Evolutionary conservation across 192 early-diverging fungal genomes (phyloP), one percentile per base, ranked within the genome.

Genomic region (Linnemannia schmuckeri): DNA sequence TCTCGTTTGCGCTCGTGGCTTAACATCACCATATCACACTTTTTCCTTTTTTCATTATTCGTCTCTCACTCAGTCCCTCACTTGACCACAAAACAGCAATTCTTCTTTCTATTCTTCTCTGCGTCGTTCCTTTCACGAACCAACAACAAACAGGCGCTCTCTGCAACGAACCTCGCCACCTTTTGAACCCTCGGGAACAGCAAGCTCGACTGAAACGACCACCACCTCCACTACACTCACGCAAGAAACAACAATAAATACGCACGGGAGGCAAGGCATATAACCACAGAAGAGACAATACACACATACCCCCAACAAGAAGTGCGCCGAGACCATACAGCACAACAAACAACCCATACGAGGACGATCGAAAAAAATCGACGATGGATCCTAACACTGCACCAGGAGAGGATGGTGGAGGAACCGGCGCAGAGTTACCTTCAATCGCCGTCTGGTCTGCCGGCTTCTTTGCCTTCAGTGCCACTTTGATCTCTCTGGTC

Each of bases 391-490:
- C 35, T 20, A 37, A n/a, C n/a, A 72, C 76, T 15, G 76, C 78
- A 24, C 78, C 78, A 35, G 76, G 49, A 33, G 74, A 57, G 40
- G 88, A 88, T 12, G 89, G 86, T 52, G 83, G 85, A 77, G 91
- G 91, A 9, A 87, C 91, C 27, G 91, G 91, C 10, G 90, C 83
- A 47, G 85, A 89, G 49, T 84, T 92, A 12, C 80, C 82, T 61
- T 80, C 87, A 37, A 27, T 70, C 22, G 88, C 90, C 22, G 86
- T 92, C 27, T 84, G 82, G 57, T 70, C 89, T 24, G 92, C 92
- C 6, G 88, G 88, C 9, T 15, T 90, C n/a, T 91, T 91, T 82
- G 91, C 91, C 12, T 41, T 91, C 46, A 83, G 83, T 41, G 90
- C 89, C 22, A 91, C 89, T 42, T 35, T 83, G 44, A 89, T 93